Evolutionary conservation across 2,329 filamentous ascomycete species (phyloP).

Genomic region (Colletotrichum lentis): DNA sequence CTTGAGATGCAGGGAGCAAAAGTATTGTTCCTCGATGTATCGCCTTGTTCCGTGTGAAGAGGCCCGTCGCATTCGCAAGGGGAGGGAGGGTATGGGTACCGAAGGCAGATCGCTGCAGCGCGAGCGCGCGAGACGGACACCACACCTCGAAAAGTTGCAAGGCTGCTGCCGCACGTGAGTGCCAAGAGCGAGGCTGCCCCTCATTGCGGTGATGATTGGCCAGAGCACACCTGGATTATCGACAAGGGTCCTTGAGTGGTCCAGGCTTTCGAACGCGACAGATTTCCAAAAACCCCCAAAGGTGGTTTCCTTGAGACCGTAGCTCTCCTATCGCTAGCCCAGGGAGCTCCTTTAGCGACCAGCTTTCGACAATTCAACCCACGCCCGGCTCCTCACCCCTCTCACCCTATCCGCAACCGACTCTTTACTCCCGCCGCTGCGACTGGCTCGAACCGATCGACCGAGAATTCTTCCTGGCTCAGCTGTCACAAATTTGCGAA

Average conservation of each 20-base stretch:
- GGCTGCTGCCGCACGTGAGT: constrained; percentile 24
- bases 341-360: constrained; percentile 33
- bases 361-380: constrained; percentile 20
- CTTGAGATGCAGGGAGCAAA: constrained; percentile 9
- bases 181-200: constrained; percentile 19
- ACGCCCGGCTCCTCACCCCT: constrained; percentile 3
- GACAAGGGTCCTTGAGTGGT: constrained; percentile 29
- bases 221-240: neutral
- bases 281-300: constrained; percentile 40
- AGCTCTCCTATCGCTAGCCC: constrained; percentile 35
- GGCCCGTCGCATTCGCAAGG: constrained; percentile 25
- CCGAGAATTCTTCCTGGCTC: neutral
- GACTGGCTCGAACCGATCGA: constrained; percentile 7
- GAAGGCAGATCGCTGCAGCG: constrained; percentile 5
- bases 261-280: constrained; percentile 39
- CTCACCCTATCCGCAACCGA: constrained; percentile 55
- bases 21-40: constrained; percentile 14
- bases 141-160: constrained; percentile 33
- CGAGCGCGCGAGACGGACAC: constrained; percentile 17
- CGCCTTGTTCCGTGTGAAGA: neutral
- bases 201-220: constrained; percentile 14
- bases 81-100: neutral
- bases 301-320: constrained; percentile 24
- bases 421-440: neutral
- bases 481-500: neutral